Evolutionary conservation across 78 protist genomes (phyloP), one percentile per base, ranked within the genome.

Genomic region (Dictyostelium intermedium): DNA sequence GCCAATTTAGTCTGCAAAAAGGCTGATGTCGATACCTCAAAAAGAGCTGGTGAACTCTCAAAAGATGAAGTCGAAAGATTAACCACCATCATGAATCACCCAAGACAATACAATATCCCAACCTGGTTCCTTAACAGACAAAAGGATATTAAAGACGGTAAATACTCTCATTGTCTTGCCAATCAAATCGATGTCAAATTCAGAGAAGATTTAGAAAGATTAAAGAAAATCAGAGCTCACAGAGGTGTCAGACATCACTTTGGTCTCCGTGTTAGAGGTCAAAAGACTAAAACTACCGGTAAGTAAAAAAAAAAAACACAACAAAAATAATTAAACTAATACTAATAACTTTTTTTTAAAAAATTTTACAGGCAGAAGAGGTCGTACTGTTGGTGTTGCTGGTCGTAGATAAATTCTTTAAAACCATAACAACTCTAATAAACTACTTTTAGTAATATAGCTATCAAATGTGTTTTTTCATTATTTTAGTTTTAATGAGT

Each of bases 251-350:
- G 98, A 70, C 99, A 99, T 97, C 91, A 89, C 96, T 98, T 98
- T 98, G 99, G 99, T 43, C 95, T 99, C 95, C 97, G 98, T n/a
- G 99, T 99, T 83, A 98, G 99, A 73, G 99, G 99, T 86, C 99
- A 99, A 97, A 99, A 98, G 98, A 99, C 99, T 69, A 98, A 98
- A 98, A 99, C 99, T 74, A 99, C 99, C 6, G 99, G 96, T 56
- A 56, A 6, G 66, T 56, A 56, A 56, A 16, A 56, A 56, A 16
- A 16, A 50, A 50, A 13, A 56, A 20, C 16, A 0, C 27, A 56
- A 20, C 20, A 20, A 56, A 5, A 50, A 14, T 9, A 2, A 8
- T 1, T 8, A 45, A 50, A 50, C 61, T 16, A 16, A 20, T 56
- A 56, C 66, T 56, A 56, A 56, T 56, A 20, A 20, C 20, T 2